Evolutionary conservation across 2,329 filamentous ascomycete genomes (phyloP).

Genomic region (Tolypocladium album): DNA sequence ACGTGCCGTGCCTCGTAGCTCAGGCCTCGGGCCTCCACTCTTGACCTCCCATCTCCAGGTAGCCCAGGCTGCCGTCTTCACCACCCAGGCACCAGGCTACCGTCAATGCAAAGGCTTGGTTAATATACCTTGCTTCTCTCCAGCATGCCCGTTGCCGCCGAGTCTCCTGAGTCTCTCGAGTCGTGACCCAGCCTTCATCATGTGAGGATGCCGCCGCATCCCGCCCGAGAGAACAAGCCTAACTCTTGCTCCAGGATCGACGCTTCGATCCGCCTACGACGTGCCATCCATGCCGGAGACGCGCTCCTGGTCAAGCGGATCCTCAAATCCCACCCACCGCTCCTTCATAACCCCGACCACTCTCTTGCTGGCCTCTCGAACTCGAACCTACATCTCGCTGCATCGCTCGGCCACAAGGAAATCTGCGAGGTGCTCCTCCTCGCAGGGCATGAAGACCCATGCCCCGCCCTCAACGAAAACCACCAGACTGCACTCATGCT

Average conservation of each 20-base stretch:
- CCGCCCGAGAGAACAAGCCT: not conserved
- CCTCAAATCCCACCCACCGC: constrained; percentile 57
- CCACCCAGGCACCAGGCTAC: not conserved
- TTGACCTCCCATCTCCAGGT: not conserved
- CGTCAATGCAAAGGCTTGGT: not conserved
- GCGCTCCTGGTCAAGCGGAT: constrained; percentile 64
- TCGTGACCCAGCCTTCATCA: not conserved
- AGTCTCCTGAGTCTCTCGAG: not conserved
- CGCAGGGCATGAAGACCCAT: constrained; percentile 64
- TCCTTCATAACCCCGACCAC: constrained; percentile 71
- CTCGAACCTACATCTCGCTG: constrained; percentile 74
- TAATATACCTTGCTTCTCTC: not conserved
- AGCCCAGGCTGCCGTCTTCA: not conserved
- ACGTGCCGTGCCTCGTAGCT: not conserved
- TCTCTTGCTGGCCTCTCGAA: constrained; percentile 60
- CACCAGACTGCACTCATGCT: constrained; percentile 77
- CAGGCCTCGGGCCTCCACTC: not conserved
- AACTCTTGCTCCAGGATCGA: constrained; percentile 50
- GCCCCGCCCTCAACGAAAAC: constrained; percentile 66
- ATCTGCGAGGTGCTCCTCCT: constrained; percentile 61
- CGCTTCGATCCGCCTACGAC: constrained; percentile 63
- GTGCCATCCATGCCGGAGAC: constrained; percentile 71
- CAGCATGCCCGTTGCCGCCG: not conserved
- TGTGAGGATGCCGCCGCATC: not conserved
- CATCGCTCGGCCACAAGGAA: constrained; percentile 56